Evolutionary conservation across 352 stramenopile genomes (phyloP).

Genomic region (Globisporangium perplexum): DNA sequence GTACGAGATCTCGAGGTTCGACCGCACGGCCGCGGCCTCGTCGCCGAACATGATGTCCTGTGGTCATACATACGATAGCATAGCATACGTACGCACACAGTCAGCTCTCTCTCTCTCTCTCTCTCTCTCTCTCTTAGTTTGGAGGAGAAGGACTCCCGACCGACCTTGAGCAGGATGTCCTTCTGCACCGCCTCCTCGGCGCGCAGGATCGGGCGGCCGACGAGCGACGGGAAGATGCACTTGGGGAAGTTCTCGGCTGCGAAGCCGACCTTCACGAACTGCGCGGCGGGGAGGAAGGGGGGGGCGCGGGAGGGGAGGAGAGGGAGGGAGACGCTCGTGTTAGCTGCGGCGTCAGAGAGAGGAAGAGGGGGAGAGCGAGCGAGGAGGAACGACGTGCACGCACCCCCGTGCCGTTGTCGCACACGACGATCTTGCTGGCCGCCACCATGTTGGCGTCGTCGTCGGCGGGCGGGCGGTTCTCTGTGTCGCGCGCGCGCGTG

Average conservation of each 20-base stretch:
- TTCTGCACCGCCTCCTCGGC: constrained; percentile 88
- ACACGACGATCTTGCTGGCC: constrained; percentile 86
- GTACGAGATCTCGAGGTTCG: constrained; percentile 86
- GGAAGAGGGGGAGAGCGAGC: background rate
- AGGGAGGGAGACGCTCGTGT: background rate
- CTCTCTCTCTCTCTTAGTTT: background rate
- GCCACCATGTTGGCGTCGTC: constrained; percentile 49
- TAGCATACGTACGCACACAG: too few species aligned
- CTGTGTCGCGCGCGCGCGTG: too few species aligned
- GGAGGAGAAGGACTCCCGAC: background rate
- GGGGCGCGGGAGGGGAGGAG: background rate
- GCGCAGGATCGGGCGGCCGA: constrained; percentile 91
- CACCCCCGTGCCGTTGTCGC: constrained; percentile 85
- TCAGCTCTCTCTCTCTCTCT: background rate
- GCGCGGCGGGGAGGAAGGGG: background rate
- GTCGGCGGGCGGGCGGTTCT: background rate
- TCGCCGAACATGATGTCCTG: constrained; percentile 96
- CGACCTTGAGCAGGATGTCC: constrained; percentile 82
- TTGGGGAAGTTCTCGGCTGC: constrained; percentile 94
- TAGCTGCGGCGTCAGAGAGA: too few species aligned
- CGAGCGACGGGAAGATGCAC: constrained; percentile 93
- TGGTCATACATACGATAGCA: background rate
- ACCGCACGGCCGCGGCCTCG: constrained; percentile 84
- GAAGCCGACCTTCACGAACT: constrained; percentile 93
- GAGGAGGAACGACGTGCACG: constrained; percentile 33